Evolutionary conservation across 2,329 filamentous ascomycete genomes (phyloP), one percentile per base, ranked within the genome.

Genomic region (Parastagonospora avenae): DNA sequence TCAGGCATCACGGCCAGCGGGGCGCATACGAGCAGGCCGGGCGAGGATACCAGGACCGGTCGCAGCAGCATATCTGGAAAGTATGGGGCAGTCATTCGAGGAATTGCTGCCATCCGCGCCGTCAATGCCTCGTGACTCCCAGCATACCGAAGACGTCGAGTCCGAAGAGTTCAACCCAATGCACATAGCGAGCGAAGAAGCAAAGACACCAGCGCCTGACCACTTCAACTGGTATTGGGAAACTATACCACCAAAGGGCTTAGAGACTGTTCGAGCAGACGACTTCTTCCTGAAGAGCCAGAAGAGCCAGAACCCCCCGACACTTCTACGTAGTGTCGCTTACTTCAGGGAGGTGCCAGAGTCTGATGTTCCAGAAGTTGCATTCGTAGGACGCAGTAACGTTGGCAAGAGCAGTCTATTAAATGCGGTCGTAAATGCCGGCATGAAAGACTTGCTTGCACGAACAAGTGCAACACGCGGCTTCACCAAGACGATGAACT

Each of bases 351-450:
- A 76, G 3, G 82, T 87, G 51, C 81, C 84, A 7, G 77, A 78
- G 8, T 79, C 77, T 1, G 66, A 77, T 1, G 74, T 81, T 28
- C 84, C 85, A 1, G 84, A 88, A 75, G 80, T 88, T 11, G 83
- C 82, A 35, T 88, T 91, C 64, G 77, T 90, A 4, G 87, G 87
- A 14, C 81, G 87, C 40, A 86, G 82, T 33, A 91, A 91, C 63
- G 87, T 88, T 5, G 87, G 87, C 46, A 90, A 91, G 73, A 85
- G 81, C 46, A 83, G 80, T 2, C 66, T 90, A 4, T 76, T 90
- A 24, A 91, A 91, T 66, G 82, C 84, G 2, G 73, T 90, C 8
- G 59, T 68, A 31, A 62, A 61, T n/a, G 61, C 61, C 5, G 57
- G 69, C 79, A 88, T 68, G 66, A 76, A 48, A 62, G 77, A 64